A percentile compares a stretch with the other conserved stretches of the same genome.
phyloP scores from a whole-genome alignment of 1,284 basidiomycete species.

The Calocybe gambosa region DNA sequence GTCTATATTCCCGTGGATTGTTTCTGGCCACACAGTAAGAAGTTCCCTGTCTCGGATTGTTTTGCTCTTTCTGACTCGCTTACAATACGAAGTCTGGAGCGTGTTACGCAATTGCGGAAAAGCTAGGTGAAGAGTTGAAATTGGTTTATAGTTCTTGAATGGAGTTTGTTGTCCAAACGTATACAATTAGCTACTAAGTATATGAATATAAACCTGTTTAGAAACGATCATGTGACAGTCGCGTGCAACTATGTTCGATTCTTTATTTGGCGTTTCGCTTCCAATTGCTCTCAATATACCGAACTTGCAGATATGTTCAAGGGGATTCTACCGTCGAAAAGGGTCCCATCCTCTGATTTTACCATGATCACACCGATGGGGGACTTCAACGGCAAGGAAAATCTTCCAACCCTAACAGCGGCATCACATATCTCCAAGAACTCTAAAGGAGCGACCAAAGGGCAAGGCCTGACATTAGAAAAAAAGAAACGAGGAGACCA shows the following conservation, averaged over 20 bases:
- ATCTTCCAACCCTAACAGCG: slow-evolving; percentile 38
- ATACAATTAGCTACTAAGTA: too few relatives aligned
- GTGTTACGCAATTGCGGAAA: slow-evolving; percentile 57
- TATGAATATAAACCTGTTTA: too few relatives aligned
- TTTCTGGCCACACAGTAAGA: slow-evolving; percentile 58
- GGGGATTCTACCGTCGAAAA: slow-evolving; percentile 60
- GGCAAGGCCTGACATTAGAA: slow-evolving; percentile 26
- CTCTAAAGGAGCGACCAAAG: slow-evolving; percentile 23
- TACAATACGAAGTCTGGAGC: slow-evolving; percentile 45
- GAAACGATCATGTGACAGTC: slow-evolving; percentile 27
- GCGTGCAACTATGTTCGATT: slow-evolving; percentile 24
- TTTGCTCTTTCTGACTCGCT: background rate
- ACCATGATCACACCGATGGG: slow-evolving; percentile 57
- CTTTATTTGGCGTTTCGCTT: slow-evolving; percentile 20
- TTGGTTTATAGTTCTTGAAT: background rate
- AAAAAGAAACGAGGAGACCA: slow-evolving; percentile 36
- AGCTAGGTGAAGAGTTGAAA: slow-evolving; percentile 57
- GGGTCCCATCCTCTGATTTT: slow-evolving; percentile 59
- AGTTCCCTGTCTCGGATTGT: background rate
- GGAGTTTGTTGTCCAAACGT: too few relatives aligned
- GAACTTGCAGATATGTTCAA: slow-evolving; percentile 55
- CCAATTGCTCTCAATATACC: slow-evolving; percentile 1
- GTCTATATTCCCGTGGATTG: slow-evolving; percentile 51
- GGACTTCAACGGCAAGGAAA: slow-evolving; percentile 60
- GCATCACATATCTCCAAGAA: slow-evolving; percentile 15